Base-by-base conservation (phyloP, 2,329 filamentous ascomycete species). In the Penicillium verrucosum region DNA sequence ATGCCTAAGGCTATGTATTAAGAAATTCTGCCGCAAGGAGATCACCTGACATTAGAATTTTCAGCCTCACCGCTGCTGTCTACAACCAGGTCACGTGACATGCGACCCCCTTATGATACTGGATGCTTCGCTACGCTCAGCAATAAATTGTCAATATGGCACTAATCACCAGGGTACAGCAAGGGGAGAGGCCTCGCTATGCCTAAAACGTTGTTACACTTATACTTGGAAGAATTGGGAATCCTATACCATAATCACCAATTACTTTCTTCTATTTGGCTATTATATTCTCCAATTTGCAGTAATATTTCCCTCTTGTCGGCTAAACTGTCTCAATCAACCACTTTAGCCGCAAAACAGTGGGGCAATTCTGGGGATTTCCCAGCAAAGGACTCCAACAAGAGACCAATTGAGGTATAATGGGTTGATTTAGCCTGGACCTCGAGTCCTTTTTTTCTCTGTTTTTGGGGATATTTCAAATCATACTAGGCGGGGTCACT, bases 321-420 rank as follows among this genome's bases (percentile, higher is more conserved):
- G 42, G 38, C 40, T 52, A 46, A 32, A 51, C 2, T 48, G 36
- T 37, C 16, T 48, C 30, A 42, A 47, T 43, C 30, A 18, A 5
- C 42, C 38, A 40, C 12, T 61, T 61, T 61, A 61, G 54, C 59
- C 59, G 59, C 51, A 12, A 46, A 11, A 12, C 21, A 45, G 52
- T 55, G 52, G 52, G 46, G 53, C 53, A 12, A 41, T 36, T 54
- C n/a, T 51, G 45, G 37, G 30, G 50, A 32, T 29, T 37, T 18
- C 16, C 16, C 12, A 23, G 18, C 29, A 14, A 41, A 10, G 9
- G 21, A 23, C 25, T 14, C 21, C 18, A 14, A 41, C 30, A 2
- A 21, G 27, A 51, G 32, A 34, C 42, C 36, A 41, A 32, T 50
- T 16, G 51, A 29, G 36, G 16, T 23, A 32, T 5, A 34, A 51